Percentiles rank a stretch among this genome's conserved stretches.
Evolutionary conservation across 2,329 filamentous ascomycete genomes (phyloP).

Genomic region (Ceratocystis lukuohia): DNA sequence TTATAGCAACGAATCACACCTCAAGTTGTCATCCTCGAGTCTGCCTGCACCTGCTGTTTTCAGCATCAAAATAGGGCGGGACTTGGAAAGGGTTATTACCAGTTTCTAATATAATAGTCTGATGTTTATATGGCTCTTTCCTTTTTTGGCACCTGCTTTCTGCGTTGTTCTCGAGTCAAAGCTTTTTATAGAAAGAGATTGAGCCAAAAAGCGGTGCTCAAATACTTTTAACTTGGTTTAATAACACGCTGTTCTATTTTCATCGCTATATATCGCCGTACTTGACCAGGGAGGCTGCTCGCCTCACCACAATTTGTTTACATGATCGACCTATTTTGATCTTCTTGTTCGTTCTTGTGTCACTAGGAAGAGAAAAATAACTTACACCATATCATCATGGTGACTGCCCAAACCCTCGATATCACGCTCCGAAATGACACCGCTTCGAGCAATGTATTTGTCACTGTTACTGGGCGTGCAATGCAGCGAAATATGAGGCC

Average conservation of each 20-base stretch:
- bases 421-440: slow-evolving; percentile 55
- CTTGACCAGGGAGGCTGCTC: slow-evolving; percentile 17
- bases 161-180: neutral
- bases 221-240: neutral
- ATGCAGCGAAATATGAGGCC: slow-evolving; percentile 45
- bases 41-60: too few species aligned
- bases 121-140: neutral
- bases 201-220: neutral
- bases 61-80: too few species aligned
- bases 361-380: neutral
- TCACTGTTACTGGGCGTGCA: slow-evolving; percentile 55
- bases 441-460: slow-evolving; percentile 44
- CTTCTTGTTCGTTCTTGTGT: too few species aligned
- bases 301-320: slow-evolving; percentile 25
- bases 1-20: too few species aligned
- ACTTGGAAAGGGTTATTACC: neutral
- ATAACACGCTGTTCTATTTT: slow-evolving; percentile 19
- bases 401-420: slow-evolving; percentile 31
- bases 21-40: too few species aligned
- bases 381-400: slow-evolving; percentile 24
- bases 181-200: neutral
- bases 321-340: slow-evolving; percentile 23
- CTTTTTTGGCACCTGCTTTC: neutral
- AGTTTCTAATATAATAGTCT: neutral
- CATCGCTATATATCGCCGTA: slow-evolving; percentile 10